A percentile compares a stretch with the other conserved stretches of the same genome.
phyloP scores from a whole-genome alignment of 1,284 basidiomycete species.

The Tausonia pullulans region DNA sequence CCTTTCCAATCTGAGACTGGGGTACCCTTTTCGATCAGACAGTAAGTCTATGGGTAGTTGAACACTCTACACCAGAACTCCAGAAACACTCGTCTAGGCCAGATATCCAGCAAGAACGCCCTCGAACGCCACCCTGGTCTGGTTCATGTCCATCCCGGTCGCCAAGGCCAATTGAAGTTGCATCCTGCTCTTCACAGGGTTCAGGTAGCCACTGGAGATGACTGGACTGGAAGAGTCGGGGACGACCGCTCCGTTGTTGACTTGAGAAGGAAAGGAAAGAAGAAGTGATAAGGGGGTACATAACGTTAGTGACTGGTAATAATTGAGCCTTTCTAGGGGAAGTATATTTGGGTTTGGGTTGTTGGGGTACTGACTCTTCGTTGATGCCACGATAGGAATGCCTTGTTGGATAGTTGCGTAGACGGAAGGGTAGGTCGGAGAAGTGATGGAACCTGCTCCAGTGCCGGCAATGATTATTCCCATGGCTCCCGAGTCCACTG shows the following conservation, averaged over 20 bases:
- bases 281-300: not conserved
- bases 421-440: conserved; percentile 14
- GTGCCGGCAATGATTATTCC: conserved; percentile 26
- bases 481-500: conserved; percentile 22
- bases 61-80: no score
- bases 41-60: no score
- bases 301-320: not conserved
- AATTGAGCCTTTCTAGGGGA: not conserved
- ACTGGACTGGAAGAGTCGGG: not conserved
- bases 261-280: not conserved
- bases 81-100: no score
- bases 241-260: not conserved
- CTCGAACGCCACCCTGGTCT: not conserved
- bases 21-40: no score
- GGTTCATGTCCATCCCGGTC: not conserved
- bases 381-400: conserved; percentile 17
- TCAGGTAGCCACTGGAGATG: not conserved
- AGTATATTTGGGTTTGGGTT: not conserved
- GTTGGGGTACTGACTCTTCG: not conserved
- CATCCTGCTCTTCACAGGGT: not conserved
- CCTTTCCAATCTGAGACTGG: no score
- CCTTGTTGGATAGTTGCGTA: conserved; percentile 14
- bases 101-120: not conserved
- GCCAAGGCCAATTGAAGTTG: not conserved
- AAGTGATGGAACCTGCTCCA: conserved; percentile 21